Base-by-base conservation (phyloP, 2,329 filamentous ascomycete species). In the Hypoxylon sp. region DNA sequence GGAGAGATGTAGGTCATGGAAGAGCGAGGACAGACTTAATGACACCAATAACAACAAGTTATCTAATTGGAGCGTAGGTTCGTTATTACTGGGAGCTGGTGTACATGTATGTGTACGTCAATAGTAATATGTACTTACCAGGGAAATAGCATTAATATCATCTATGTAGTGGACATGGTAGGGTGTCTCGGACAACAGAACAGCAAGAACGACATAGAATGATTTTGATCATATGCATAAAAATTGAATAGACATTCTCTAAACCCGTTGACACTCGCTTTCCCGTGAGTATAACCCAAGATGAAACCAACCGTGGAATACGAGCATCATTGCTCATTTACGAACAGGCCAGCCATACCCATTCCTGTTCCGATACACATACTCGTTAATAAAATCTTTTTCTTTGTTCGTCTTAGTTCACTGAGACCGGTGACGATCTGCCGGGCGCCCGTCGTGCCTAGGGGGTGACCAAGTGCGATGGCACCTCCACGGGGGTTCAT, bases 371-470 rank as follows among this genome's bases (percentile, higher is more conserved):
- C 90, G 69, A 91, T 90, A 78, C 89, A 98, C 94, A 98, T 98
- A 78, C 92, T 96, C 19, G 94, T 97, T 77, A 98, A 83, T 69
- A 98, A 81, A 73, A 97, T 86, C 92, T 94, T 97, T 88, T 95
- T 95, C 86, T 94, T 93, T 70, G 90, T 90, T 77, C 93, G 88
- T 77, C 93, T 87, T 75, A 91, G 90, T 86, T 97, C 94, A 77
- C 92, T 94, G 77, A 98, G 80, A 19, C 95, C 92, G 0, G 96
- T 98, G 67, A 96, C 94, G 73, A 98, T 94, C 81, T 95, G 93
- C 75, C 93, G 83, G 1, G 91, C 84, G 67, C 93, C 93, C 1
- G 93, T 96, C 71, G 89, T 87, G 31, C 92, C 93, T n/a, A 95
- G 85, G 3, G 93, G 93, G 80, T 96, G 93, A 58, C 93, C 93